Base-by-base conservation (phyloP, 805 yeast genomes). In the Zygoascus tannicola region DNA sequence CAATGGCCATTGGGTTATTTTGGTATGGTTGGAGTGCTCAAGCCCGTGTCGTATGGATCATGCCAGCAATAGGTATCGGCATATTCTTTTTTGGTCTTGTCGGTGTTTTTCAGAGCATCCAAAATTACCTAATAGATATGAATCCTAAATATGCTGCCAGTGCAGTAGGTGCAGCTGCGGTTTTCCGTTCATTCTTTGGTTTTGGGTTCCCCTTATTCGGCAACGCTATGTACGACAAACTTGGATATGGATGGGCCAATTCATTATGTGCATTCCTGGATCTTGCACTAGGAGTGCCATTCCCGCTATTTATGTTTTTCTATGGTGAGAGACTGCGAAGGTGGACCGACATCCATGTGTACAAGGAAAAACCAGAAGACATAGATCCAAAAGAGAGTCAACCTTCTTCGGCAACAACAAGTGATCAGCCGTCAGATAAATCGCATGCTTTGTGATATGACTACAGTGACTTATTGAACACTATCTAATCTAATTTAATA, bases 11-110 rank as follows among this genome's bases (percentile, higher is more conserved):
- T 12, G 86, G 85, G 0, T 62, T 80, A 35, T 64, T 81, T 47
- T 76, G 84, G 76, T 79, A 76, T 53, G 87, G 86, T 14, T 81
- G 86, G 87, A 71, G 80, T 28, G 80, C 82, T 1, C 65, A 78
- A 53, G 65, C 71, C 26, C 56, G 71, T 23, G 55, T 76, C 36
- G 76, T 69, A 42, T 81, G 82, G 80, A 69, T 80, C 34, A 74
- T 78, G 68, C 82, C 85, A 0, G 64, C 67, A 23, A 64, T 80
- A 23, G 88, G 87, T 2, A 68, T 78, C 15, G 72, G 66, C 3
- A 62, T 81, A 20, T 79, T 78, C 57, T 80, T 80, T 2, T 70
- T 73, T 54, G 76, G 77, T 1, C 59, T 79, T 34, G 71, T 78
- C 45, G 74, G 78, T 3, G 77, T 78, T n/a, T 81, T 81, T 62